Evolutionary conservation across 2,329 filamentous ascomycete species (phyloP).

Genomic region (Zelopaecilomyces penicillatus): DNA sequence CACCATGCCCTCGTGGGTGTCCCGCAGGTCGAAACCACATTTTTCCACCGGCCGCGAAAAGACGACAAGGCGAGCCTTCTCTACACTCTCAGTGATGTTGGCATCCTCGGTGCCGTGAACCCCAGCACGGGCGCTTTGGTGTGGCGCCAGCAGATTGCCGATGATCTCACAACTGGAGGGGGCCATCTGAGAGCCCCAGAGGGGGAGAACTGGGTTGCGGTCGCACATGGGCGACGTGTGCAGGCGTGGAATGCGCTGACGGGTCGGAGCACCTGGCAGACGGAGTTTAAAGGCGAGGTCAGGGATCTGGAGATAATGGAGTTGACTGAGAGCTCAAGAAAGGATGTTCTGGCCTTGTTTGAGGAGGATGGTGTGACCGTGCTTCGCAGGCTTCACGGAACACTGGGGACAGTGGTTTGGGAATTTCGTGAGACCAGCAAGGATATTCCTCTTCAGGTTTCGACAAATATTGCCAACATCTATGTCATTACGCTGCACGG

Average conservation of each 20-base stretch:
- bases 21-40: constrained; percentile 74
- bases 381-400: constrained; percentile 64
- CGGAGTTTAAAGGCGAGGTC: constrained; percentile 48
- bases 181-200: constrained; percentile 65
- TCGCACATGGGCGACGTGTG: constrained; percentile 61
- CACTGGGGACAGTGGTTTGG: constrained; percentile 69
- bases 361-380: constrained; percentile 48
- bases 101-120: constrained; percentile 79
- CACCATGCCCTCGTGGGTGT: constrained; percentile 83
- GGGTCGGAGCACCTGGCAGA: constrained; percentile 71
- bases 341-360: constrained; percentile 65
- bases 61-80: constrained; percentile 81
- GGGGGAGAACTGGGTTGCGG: constrained; percentile 68
- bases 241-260: constrained; percentile 76
- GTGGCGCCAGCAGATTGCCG: constrained; percentile 73
- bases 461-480: constrained; percentile 60
- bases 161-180: constrained; percentile 35
- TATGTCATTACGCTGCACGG: constrained; percentile 73
- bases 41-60: constrained; percentile 83
- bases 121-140: constrained; percentile 75
- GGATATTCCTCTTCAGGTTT: constrained; percentile 66
- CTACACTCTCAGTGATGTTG: constrained; percentile 81
- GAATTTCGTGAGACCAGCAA: constrained; percentile 61
- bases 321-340: constrained; percentile 52
- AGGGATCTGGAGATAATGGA: constrained; percentile 72